phyloP scores from a whole-genome alignment of 169 alveolate genomes.

The Plasmodium coatneyi region DNA sequence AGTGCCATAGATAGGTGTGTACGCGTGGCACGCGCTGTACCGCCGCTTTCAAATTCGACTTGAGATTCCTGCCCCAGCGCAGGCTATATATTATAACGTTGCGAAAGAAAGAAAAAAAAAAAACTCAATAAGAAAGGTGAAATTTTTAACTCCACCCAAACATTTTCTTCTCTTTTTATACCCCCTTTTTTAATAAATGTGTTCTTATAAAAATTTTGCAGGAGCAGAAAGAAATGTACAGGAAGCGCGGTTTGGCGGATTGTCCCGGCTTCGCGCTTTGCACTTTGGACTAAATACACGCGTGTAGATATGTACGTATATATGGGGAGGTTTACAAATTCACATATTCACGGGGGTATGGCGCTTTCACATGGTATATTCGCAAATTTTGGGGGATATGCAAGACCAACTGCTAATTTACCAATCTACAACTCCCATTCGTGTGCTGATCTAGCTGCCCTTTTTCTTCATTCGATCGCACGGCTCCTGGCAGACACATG shows the following conservation, averaged over 20 bases:
- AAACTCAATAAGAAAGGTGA: not conserved
- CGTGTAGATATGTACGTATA: not conserved
- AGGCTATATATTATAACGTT: not conserved
- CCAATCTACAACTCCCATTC: not conserved
- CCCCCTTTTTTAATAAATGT: not conserved
- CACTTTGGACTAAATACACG: not conserved
- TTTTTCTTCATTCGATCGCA: not conserved
- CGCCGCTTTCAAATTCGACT: not conserved
- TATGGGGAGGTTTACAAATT: not conserved
- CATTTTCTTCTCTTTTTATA: not conserved
- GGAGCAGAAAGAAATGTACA: not conserved
- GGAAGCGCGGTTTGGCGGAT: not conserved
- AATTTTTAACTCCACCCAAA: not conserved
- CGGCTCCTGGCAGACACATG: not conserved
- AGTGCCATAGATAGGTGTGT: not conserved
- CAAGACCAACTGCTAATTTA: not conserved
- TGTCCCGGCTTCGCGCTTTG: not conserved
- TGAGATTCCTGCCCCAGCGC: not conserved
- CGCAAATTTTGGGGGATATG: not conserved
- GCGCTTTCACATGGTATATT: not conserved
- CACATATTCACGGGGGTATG: not conserved
- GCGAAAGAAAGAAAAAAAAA: not conserved
- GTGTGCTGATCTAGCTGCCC: not conserved
- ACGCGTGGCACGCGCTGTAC: not conserved
- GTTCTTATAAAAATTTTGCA: not conserved